Evolutionary conservation across 768 basidiomycete species (phyloP).

Genomic region (Saitozyma podzolica): DNA sequence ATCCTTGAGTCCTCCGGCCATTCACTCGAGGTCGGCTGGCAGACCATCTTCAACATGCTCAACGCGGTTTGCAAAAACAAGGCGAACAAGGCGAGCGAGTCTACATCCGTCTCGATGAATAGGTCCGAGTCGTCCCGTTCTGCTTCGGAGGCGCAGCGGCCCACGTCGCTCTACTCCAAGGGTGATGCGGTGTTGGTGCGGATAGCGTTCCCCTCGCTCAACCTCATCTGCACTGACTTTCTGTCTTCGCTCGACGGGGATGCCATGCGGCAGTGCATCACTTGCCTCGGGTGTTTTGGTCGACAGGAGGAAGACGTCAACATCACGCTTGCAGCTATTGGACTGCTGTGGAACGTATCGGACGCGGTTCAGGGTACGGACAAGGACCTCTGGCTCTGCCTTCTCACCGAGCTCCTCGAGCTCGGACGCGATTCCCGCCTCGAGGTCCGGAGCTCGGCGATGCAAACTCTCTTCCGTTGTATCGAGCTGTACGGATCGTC

Average conservation of each 20-base stretch:
- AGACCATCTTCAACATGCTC: conserved; percentile 87
- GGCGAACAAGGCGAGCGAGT: no score
- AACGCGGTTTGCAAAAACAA: conserved; percentile 71
- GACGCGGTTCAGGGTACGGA: conserved; percentile 88
- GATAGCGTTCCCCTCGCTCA: conserved; percentile 90
- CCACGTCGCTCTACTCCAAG: conserved; percentile 60
- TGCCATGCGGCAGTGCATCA: conserved; percentile 83
- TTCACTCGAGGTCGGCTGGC: conserved; percentile 89
- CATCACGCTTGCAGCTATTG: conserved; percentile 90
- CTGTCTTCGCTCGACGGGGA: conserved; percentile 75
- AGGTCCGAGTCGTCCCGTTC: conserved; percentile 5
- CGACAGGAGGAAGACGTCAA: conserved; percentile 86
- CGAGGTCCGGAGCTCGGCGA: conserved; percentile 89
- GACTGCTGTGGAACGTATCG: conserved; percentile 91
- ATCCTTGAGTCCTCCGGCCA: conserved; percentile 90
- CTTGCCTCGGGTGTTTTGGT: conserved; percentile 86
- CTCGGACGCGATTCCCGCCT: conserved; percentile 77
- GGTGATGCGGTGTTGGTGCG: conserved; percentile 76
- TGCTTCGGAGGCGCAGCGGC: conserved; percentile 57
- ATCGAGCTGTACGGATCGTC: conserved; percentile 90
- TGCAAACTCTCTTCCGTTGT: conserved; percentile 90
- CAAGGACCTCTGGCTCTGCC: conserved; percentile 89
- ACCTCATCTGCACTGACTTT: conserved; percentile 84
- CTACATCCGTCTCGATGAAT: neutral
- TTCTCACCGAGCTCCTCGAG: conserved; percentile 77